phyloP scores from a whole-genome alignment of 2,329 filamentous ascomycete species.

The Alternaria burnsii region DNA sequence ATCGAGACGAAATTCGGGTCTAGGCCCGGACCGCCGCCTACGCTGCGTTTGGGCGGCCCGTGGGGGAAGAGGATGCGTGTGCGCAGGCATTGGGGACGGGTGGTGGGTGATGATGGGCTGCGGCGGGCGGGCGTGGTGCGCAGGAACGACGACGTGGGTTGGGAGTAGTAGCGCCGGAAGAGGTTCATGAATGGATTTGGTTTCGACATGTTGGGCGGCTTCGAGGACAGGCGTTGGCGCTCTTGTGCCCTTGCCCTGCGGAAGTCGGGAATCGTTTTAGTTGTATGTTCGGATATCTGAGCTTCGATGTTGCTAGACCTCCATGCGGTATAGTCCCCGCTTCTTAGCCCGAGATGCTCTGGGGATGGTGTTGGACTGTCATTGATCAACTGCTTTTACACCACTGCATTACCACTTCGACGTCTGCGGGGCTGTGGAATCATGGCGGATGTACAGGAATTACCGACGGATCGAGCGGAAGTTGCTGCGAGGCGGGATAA shows the following conservation, averaged over 20 bases:
- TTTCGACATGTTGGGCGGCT: conserved; percentile 35
- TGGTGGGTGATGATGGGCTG: conserved; percentile 30
- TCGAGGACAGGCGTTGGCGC: background rate
- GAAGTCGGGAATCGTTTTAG: conserved; percentile 16
- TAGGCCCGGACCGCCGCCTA: conserved; percentile 61
- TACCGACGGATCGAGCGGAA: background rate
- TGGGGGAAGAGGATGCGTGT: conserved; percentile 30
- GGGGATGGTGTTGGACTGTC: background rate
- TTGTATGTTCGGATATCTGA: conserved; percentile 22
- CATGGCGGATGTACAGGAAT: conserved; percentile 22
- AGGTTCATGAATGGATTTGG: conserved; percentile 46
- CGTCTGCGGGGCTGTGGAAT: background rate
- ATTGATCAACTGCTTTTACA: background rate
- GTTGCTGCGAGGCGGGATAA: conserved; percentile 19
- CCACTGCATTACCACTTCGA: background rate
- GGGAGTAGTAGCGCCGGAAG: conserved; percentile 41
- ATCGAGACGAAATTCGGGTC: conserved; percentile 84
- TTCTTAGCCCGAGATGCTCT: background rate
- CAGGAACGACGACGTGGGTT: conserved; percentile 13
- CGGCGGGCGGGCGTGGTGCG: conserved; percentile 22
- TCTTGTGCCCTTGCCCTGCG: background rate
- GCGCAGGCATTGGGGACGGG: conserved; percentile 49
- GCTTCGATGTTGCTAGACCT: conserved; percentile 21
- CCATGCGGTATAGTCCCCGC: conserved; percentile 29
- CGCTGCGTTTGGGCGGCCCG: conserved; percentile 22